Percentiles rank a stretch among this genome's conserved stretches.
These are phyloP conservation scores for Calonectria pauciramosa DNA, from an alignment of 2,329 filamentous ascomycete species.

Conservation along the genomic window DNA sequence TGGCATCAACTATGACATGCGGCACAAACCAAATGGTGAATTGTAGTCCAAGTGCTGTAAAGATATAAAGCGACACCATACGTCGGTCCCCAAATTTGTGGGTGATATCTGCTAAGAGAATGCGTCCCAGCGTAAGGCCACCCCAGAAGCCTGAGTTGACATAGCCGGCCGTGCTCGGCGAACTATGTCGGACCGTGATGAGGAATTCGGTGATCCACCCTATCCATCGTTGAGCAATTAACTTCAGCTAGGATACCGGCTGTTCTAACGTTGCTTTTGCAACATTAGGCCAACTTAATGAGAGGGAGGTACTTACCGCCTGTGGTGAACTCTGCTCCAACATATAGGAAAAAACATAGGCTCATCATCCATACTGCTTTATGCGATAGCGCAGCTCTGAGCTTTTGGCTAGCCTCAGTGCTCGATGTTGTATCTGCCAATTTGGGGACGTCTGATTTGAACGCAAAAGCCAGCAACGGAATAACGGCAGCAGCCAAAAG, in stretches of 20 bases:
- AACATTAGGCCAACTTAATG: neutral
- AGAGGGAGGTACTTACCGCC: neutral
- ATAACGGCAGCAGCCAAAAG: neutral
- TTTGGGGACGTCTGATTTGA: neutral
- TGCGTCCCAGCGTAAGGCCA: neutral
- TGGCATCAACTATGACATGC: neutral
- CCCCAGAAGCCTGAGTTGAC: slow-evolving; percentile 14
- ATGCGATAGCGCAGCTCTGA: neutral
- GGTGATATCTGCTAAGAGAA: slow-evolving; percentile 15
- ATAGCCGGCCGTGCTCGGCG: neutral
- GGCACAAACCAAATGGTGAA: slow-evolving; percentile 16
- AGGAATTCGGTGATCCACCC: slow-evolving; percentile 17
- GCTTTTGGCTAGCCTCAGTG: neutral
- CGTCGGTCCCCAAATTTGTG: slow-evolving; percentile 11
- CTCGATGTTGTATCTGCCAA: neutral
- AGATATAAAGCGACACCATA: slow-evolving; percentile 13
- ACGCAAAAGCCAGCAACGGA: neutral
- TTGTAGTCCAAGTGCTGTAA: neutral
- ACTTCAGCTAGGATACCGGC: no score
- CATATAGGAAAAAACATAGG: neutral
- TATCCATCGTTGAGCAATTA: neutral
- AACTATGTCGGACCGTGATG: slow-evolving; percentile 4
- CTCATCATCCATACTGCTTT: neutral
- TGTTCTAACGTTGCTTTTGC: no score
- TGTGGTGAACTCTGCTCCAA: neutral